phyloP scores from a whole-genome alignment of 768 basidiomycete genomes.

The Hortiboletus flavorubellus region DNA sequence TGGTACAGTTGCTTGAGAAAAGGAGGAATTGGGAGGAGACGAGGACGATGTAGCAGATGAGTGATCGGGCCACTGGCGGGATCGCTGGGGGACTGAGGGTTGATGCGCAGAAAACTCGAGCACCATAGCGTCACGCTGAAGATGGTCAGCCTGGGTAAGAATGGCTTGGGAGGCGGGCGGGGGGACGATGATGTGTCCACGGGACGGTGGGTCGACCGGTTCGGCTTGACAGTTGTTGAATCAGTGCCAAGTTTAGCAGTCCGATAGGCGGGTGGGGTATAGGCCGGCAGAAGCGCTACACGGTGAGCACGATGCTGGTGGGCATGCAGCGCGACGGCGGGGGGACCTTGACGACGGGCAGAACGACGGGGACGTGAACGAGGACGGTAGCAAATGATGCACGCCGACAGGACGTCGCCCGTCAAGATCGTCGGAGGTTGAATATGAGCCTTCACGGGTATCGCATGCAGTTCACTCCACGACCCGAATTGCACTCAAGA shows the following conservation, averaged over 20 bases:
- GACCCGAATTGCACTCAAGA: conserved; percentile 1
- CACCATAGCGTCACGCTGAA: conserved; percentile 25
- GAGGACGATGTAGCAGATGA: conserved; percentile 31
- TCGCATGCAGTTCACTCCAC: conserved; percentile 6
- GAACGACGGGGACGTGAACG: conserved; percentile 9
- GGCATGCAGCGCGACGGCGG: conserved; percentile 12
- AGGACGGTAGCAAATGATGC: conserved; percentile 1
- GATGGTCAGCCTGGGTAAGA: not conserved
- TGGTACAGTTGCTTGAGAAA: conserved; percentile 26
- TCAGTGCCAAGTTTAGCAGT: conserved; percentile 4
- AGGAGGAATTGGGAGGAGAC: conserved; percentile 28
- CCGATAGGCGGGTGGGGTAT: not conserved
- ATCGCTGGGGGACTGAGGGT: conserved; percentile 25
- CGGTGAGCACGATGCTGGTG: conserved; percentile 3
- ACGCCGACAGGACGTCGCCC: conserved; percentile 7
- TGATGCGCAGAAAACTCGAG: conserved; percentile 30
- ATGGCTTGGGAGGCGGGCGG: not conserved
- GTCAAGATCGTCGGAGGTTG: conserved; percentile 28
- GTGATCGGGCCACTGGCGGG: conserved; percentile 36
- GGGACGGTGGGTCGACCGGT: conserved; percentile 4
- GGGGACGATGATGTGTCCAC: not conserved
- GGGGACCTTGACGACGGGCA: not conserved
- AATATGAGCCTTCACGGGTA: conserved; percentile 14
- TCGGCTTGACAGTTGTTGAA: conserved; percentile 9
- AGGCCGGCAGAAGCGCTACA: conserved; percentile 4